A percentile compares a stretch with the other conserved stretches of the same genome.
These are phyloP conservation scores for Backusella psychrophila DNA, from an alignment of 192 early-diverging fungal genomes.

Conservation along the genomic window DNA sequence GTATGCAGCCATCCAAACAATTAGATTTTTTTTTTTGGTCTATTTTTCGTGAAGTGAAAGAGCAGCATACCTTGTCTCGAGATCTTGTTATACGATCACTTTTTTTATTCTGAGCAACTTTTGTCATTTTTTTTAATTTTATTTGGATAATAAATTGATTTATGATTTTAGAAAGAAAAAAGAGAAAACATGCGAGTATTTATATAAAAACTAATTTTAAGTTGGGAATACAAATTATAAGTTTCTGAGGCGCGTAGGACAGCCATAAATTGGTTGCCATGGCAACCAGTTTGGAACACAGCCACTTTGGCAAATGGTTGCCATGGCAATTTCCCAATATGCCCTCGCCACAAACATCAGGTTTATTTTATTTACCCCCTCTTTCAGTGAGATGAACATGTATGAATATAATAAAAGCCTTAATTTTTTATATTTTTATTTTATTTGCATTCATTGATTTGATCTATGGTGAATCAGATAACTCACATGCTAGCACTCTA, in stretches of 20 bases:
- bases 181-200: background rate
- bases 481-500: background rate
- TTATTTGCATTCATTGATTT: background rate
- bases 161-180: background rate
- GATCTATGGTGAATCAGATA: background rate
- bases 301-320: background rate
- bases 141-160: background rate
- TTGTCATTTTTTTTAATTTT: slow-evolving; percentile 2
- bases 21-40: background rate
- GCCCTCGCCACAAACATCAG: too few species aligned
- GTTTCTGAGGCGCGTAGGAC: background rate
- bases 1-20: background rate
- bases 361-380: background rate
- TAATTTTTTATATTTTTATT: background rate
- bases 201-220: background rate
- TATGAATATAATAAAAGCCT: background rate
- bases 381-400: background rate
- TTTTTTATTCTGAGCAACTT: background rate
- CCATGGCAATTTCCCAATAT: too few species aligned
- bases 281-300: slow-evolving; percentile 5
- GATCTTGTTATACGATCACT: background rate
- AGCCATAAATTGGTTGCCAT: slow-evolving; percentile 3
- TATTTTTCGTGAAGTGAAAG: background rate
- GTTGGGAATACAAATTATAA: background rate
- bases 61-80: background rate